A percentile compares a stretch with the other conserved stretches of the same genome.
Evolutionary conservation across 1,139 yeast species (phyloP).

Genomic region (Candida frijolesensis): DNA sequence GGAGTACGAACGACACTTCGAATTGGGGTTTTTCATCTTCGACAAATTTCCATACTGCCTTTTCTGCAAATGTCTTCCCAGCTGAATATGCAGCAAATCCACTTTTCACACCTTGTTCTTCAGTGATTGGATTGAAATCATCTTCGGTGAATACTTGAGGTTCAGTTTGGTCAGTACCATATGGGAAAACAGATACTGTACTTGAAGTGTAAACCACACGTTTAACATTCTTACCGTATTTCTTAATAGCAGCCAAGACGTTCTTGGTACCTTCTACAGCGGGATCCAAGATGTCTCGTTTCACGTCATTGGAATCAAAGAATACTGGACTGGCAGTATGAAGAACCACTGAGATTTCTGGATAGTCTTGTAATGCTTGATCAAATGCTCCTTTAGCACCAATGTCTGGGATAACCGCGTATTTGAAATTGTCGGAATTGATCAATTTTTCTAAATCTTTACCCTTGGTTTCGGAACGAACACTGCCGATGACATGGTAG

Average conservation of each 20-base stretch:
- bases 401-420: constrained; percentile 31
- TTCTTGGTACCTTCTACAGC: constrained; percentile 35
- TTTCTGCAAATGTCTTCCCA: constrained; percentile 35
- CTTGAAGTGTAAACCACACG: constrained; percentile 33
- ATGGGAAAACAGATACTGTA: constrained; percentile 23
- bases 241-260: constrained; percentile 26
- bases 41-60: constrained; percentile 55
- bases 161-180: constrained; percentile 9
- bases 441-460: constrained; percentile 21
- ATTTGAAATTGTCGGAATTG: constrained; percentile 24
- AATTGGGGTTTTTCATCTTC: constrained; percentile 29
- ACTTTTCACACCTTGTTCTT: constrained; percentile 29
- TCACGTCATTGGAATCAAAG: constrained; percentile 25
- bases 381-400: constrained; percentile 31
- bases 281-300: constrained; percentile 30
- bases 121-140: constrained; percentile 40
- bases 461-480: constrained; percentile 32
- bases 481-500: constrained; percentile 39
- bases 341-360: constrained; percentile 28
- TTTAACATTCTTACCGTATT: constrained; percentile 26
- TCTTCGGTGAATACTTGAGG: constrained; percentile 25
- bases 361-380: constrained; percentile 29
- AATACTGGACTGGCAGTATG: constrained; percentile 38
- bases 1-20: constrained; percentile 29
- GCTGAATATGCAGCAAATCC: constrained; percentile 27